Evolutionary conservation across 2,329 filamentous ascomycete genomes (phyloP), one percentile per base, ranked within the genome.

Genomic region (Talaromyces pinophilus): DNA sequence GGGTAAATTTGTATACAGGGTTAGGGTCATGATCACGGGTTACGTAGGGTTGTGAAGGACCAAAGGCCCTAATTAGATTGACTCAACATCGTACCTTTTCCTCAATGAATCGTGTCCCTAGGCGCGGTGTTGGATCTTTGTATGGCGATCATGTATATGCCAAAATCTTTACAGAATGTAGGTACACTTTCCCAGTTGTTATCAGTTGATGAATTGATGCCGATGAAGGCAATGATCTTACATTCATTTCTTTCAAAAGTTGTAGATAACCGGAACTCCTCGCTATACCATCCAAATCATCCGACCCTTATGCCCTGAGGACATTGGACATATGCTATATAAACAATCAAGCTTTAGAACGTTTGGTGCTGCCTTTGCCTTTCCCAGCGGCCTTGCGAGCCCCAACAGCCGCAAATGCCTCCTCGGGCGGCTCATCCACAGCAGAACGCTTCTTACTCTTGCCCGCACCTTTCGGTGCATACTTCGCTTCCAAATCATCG

Each of bases 401-500:
- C 28, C 71, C 75, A 61, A 74, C 73, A 63, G 75, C 79, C 59
- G 73, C 80, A 72, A 88, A 88, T 15, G 84, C 84, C 68, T 91
- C 89, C 71, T 92, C 89, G 0, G 86, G 82, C 30, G 85, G 86
- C 73, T 87, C 85, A 62, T 85, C 84, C 70, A 72, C 77, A 0
- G 74, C 76, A 30, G 78, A 80, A 70, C 84, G 76, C 67, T 79
- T 80, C 68, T 77, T 82, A 64, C 76, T 75, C 68, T 77, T 82
- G 64, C 76, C 72, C 57, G 74, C 74, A 54, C 73, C 74, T 65
- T 70, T 72, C 74, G 7, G 82, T 80, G 76, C 81, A 72, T 96
- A 96, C 79, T 94, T 96, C 59, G 88, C 90, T 66, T 92, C 92
- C 60, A 97, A 78, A 60, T 86, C 82, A 68, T 91, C 90, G 28